Base-by-base conservation (phyloP, 108 stramenopile species). In the Pseudonitzschia multistriata region DNA sequence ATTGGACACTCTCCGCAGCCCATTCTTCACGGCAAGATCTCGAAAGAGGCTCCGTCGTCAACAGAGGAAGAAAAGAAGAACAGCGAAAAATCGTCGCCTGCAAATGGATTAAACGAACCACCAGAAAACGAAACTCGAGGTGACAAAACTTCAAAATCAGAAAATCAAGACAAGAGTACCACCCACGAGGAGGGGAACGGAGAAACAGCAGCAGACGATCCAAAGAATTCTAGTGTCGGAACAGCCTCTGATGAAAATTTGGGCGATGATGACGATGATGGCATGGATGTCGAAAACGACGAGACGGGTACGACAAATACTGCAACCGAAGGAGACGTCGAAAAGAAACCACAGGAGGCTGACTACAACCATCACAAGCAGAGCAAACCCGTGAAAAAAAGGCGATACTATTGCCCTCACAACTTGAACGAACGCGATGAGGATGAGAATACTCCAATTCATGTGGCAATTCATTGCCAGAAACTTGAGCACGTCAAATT, bases 391-490 rank as follows among this genome's bases (percentile, higher is more conserved):
- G 48, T 49, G 11, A 79, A 71, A 65, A 80, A 77, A 17, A 30
- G 27, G 49, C 60, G 48, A 40, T 92, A 74, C 65, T 85, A 81
- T 67, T 92, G 88, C 69, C 91, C 91, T 2, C 81, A 89, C 69
- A 84, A 95, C 65, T 64, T 95, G 11, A 91, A 95, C 67, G 90
- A 90, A 57, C 80, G 92, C 6, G 95, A 96, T 47, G 84, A 75
- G 45, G 92, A 93, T 72, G 95, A 91, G 70, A 96, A 93, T 72
- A 96, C 95, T 14, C 87, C 95, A 3, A 76, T 96, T 17, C 95
- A 96, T 70, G 72, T 96, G 35, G 95, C 95, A 17, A 88, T 96
- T 53, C 91, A 85, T 59, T 71, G 82, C 28, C 63, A 90, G 25
- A 93, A 93, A 62, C 70, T 96, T 21, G 86, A 89, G n/a, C 87